Percentiles rank a stretch among this genome's conserved stretches.
Conservation (phyloP, 176 grass and related monocot genomes). For the Rhipidocladum racemiflorum region DNA sequence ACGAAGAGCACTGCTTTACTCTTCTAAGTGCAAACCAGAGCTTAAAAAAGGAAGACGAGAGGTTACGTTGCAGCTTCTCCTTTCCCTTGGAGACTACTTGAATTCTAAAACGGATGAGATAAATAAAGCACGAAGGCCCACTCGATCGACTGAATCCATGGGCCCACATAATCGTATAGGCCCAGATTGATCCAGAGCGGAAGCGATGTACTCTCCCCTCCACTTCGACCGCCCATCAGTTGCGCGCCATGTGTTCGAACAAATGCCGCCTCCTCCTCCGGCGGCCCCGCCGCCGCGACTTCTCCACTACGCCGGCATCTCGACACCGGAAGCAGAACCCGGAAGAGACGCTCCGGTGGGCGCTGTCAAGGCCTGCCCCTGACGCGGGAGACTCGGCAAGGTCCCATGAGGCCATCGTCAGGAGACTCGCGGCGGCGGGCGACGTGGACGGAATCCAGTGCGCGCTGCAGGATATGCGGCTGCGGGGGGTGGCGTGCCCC, state of each 20-base stretch:
- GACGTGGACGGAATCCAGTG: conserved; percentile 69
- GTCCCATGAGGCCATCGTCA: conserved; percentile 56
- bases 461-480: conserved; percentile 71
- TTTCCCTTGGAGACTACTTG: no score
- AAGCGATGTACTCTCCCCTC: no score
- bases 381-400: conserved; percentile 12
- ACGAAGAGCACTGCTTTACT: no score
- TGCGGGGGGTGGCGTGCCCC: conserved; percentile 47
- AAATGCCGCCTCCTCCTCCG: conserved; percentile 35
- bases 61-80: no score
- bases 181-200: not conserved
- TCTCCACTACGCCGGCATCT: not conserved
- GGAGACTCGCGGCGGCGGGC: conserved; percentile 53
- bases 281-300: not conserved
- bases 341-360: not conserved
- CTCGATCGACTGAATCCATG: no score
- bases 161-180: no score
- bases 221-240: not conserved
- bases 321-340: not conserved
- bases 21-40: no score
- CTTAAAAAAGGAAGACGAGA: no score
- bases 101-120: no score
- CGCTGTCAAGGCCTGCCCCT: not conserved
- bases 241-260: conserved; percentile 47
- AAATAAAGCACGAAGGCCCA: no score